These are phyloP conservation scores for Leucocoprinus leucothites DNA, from an alignment of 768 basidiomycete species.

Conservation along the genomic window DNA sequence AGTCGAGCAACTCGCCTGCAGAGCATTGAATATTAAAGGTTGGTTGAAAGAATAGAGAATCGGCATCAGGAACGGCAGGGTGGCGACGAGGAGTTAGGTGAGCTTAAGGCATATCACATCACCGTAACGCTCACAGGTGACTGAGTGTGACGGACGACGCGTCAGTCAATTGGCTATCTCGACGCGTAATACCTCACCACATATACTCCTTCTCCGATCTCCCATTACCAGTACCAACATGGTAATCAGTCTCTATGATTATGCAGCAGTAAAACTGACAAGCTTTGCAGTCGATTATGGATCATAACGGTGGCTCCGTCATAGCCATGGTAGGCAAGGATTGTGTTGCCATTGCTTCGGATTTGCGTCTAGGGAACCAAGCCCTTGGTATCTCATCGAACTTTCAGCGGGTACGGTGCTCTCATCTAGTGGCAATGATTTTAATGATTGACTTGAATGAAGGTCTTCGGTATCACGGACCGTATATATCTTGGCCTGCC, in stretches of 20 bases:
- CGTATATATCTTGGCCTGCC: slow-evolving; percentile 89
- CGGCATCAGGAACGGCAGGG: slow-evolving; percentile 1
- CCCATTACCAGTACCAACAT: slow-evolving; percentile 28
- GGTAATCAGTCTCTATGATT: slow-evolving; percentile 23
- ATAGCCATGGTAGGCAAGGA: slow-evolving; percentile 99
- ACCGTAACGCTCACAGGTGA: slow-evolving; percentile 17
- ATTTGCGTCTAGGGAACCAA: slow-evolving; percentile 87
- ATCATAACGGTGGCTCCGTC: slow-evolving; percentile 96
- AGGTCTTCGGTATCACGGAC: slow-evolving; percentile 92
- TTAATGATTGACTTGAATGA: slow-evolving; percentile 15
- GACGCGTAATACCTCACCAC: slow-evolving; percentile 16
- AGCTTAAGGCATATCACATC: background rate
- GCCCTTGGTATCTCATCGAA: slow-evolving; percentile 83
- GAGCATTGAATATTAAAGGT: background rate
- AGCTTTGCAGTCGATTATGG: slow-evolving; percentile 75
- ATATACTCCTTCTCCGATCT: slow-evolving; percentile 10
- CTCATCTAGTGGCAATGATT: background rate
- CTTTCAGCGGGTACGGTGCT: slow-evolving; percentile 82
- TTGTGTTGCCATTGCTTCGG: slow-evolving; percentile 97
- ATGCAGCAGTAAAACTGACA: slow-evolving; percentile 13
- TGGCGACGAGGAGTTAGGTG: background rate
- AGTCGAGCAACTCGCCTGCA: background rate
- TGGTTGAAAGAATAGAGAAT: background rate
- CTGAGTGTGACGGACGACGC: slow-evolving; percentile 34
- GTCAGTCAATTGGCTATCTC: slow-evolving; percentile 29